Percentiles rank a stretch among this genome's conserved stretches.
phyloP scores from a whole-genome alignment of 768 basidiomycete species.

The Astraeus odoratus region DNA sequence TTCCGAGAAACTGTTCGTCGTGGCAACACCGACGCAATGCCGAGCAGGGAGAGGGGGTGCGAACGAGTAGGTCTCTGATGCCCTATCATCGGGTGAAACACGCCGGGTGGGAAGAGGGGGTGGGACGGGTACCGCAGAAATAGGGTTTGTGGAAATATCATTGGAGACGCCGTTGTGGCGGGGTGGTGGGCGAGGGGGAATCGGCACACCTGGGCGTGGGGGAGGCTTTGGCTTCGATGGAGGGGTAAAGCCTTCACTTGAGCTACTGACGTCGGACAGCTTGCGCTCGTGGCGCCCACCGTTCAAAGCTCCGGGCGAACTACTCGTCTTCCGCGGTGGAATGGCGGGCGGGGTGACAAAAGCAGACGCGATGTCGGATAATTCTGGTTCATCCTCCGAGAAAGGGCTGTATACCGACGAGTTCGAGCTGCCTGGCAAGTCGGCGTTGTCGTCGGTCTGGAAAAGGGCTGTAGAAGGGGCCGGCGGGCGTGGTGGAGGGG shows the following conservation, averaged over 20 bases:
- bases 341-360: conserved; percentile 6
- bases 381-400: conserved; percentile 24
- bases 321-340: conserved; percentile 5
- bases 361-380: conserved; percentile 17
- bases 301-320: conserved; percentile 4
- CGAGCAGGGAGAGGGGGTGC: conserved; percentile 35
- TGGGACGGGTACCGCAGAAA: conserved; percentile 16
- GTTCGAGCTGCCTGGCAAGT: conserved; percentile 14
- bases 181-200: conserved; percentile 18
- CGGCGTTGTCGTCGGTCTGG: conserved; percentile 14
- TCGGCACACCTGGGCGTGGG: conserved; percentile 13
- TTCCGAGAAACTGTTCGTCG: too few species aligned
- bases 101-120: conserved; percentile 39
- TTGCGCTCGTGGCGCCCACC: conserved; percentile 5
- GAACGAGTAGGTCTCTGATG: background rate
- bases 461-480: conserved; percentile 13
- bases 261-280: conserved; percentile 15
- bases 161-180: conserved; percentile 6
- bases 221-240: conserved; percentile 16
- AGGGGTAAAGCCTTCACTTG: conserved; percentile 13
- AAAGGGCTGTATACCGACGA: conserved; percentile 23
- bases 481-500: conserved; percentile 7
- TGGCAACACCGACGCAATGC: background rate
- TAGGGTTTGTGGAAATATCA: conserved; percentile 3
- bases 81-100: conserved; percentile 6